phyloP scores from a whole-genome alignment of 2,329 filamentous ascomycete species.

The Nigrospora oryzae region DNA sequence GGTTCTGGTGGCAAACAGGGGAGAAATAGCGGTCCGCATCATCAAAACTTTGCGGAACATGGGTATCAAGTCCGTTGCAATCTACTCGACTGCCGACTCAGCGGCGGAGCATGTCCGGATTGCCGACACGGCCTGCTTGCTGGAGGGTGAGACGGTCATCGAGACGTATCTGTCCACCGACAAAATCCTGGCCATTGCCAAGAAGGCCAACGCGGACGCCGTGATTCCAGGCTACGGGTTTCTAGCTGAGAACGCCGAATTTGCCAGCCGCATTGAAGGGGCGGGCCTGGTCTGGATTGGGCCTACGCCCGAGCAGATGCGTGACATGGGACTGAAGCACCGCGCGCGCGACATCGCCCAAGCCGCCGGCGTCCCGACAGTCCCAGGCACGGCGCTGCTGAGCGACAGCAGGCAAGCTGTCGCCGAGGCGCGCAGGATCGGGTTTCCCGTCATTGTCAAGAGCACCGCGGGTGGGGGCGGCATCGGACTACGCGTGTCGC shows the following conservation, averaged over 20 bases:
- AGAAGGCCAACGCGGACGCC: constrained; percentile 38
- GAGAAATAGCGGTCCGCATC: constrained; percentile 67
- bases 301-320: constrained; percentile 38
- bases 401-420: constrained; percentile 17
- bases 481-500: constrained; percentile 30
- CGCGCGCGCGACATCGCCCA: constrained; percentile 23
- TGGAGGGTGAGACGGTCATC: constrained; percentile 37
- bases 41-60: constrained; percentile 58
- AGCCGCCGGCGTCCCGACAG: constrained; percentile 19
- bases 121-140: constrained; percentile 57
- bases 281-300: constrained; percentile 53
- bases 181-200: constrained; percentile 46
- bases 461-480: constrained; percentile 38
- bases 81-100: constrained; percentile 57
- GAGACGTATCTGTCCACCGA: constrained; percentile 59
- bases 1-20: constrained; percentile 64
- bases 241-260: constrained; percentile 53
- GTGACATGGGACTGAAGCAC: constrained; percentile 27
- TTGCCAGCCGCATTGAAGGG: constrained; percentile 42
- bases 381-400: constrained; percentile 24
- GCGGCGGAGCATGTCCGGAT: constrained; percentile 60
- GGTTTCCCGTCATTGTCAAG: constrained; percentile 36
- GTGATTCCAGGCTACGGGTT: constrained; percentile 63
- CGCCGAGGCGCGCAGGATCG: constrained; percentile 17
- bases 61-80: constrained; percentile 59